Base-by-base conservation (phyloP, 2,329 filamentous ascomycete species). In the Fusarium longipes region DNA sequence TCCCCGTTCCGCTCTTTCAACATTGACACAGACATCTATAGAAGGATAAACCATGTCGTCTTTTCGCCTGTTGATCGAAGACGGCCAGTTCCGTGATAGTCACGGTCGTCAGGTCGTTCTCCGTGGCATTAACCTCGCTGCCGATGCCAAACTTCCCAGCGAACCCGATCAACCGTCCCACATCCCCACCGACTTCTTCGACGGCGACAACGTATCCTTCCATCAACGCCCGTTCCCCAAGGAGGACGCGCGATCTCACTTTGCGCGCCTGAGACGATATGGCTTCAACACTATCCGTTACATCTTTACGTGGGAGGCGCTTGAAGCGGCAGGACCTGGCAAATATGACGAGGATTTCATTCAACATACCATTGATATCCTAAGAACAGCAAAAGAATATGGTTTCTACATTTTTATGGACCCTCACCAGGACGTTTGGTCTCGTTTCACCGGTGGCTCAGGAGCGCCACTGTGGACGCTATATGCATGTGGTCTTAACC, bases 341-440 rank as follows among this genome's bases (percentile, higher is more conserved):
- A 89, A 87, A 74, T 99, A 98, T 77, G 96, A 99, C 73, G 93
- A 99, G 75, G 90, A 92, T 64, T 99, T 92, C 86, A 94, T 98
- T 68, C 85, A 92, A 69, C 93, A 97, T 77, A 99, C 96, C 1
- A 93, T 99, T 68, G 86, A 92, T 36, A 83, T 97, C 12, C 80
- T 99, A 71, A 87, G 93, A 57, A 83, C 93, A 67, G 94, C 94
- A 35, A 97, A 94, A 76, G 85, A 89, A 35, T 98, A 97, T 82
- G 93, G 92, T 27, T 97, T 99, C 78, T 97, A 96, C 75, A 85
- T 99, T 48, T 98, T 97, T 77, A 97, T 99, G 93, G 96, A 99
- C 73, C 95, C 96, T 20, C 96, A 99, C 78, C 96, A 99, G 83
- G 96, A 99, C 82, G 95, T 98, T 72, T 99, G 96, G 96, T 97